phyloP scores from a whole-genome alignment of 306 rosid species.

The Begonia peltatifolia region DNA sequence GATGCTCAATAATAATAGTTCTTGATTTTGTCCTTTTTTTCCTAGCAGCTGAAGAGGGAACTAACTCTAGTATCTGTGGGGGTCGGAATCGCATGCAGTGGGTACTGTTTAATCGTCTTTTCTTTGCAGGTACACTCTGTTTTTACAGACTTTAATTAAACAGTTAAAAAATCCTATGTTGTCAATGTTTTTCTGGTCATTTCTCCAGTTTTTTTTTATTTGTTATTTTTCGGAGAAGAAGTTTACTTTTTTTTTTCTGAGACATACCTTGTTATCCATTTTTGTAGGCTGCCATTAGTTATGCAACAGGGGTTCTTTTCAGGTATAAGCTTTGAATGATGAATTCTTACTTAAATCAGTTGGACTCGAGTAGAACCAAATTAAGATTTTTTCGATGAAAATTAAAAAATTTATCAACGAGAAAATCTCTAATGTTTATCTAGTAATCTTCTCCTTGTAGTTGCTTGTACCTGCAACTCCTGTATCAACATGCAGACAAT shows the following conservation, averaged over 20 bases:
- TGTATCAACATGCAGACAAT: slow-evolving; percentile 62
- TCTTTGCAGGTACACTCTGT: slow-evolving; percentile 54
- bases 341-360: too few relatives aligned
- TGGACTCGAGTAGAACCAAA: too few relatives aligned
- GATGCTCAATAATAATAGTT: background rate
- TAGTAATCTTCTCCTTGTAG: slow-evolving; percentile 32
- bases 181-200: too few relatives aligned
- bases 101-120: slow-evolving; percentile 59
- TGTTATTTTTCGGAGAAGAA: background rate
- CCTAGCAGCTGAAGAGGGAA: slow-evolving; percentile 78
- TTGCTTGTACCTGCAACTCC: slow-evolving; percentile 84
- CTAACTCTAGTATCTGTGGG: slow-evolving; percentile 59
- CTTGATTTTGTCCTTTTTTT: slow-evolving; percentile 5
- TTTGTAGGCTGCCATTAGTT: slow-evolving; percentile 72
- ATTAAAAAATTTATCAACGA: background rate
- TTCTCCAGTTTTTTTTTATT: too few relatives aligned
- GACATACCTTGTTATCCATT: background rate
- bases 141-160: too few relatives aligned
- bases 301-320: slow-evolving; percentile 60
- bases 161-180: too few relatives aligned
- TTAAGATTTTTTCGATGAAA: background rate
- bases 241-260: slow-evolving; percentile 8
- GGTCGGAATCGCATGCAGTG: slow-evolving; percentile 69
- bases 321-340: slow-evolving; percentile 20
- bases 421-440: background rate